Percentiles rank a stretch among this genome's conserved stretches.
phyloP scores from a whole-genome alignment of 2,329 filamentous ascomycete species.

The Aplosporella prunicola region DNA sequence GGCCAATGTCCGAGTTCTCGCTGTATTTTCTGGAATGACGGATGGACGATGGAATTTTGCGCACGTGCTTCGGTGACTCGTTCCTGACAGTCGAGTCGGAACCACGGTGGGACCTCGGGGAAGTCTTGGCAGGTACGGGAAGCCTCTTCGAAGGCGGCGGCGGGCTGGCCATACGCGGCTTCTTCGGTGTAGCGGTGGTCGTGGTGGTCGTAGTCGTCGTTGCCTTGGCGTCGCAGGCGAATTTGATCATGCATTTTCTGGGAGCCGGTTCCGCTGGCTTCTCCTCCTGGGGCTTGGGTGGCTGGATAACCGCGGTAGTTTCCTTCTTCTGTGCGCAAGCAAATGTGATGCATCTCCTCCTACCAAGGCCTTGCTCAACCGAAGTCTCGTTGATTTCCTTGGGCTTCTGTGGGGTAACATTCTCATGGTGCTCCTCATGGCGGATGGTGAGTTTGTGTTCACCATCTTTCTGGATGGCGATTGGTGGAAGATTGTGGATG shows the following conservation, averaged over 20 bases:
- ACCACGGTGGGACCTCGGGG: conserved; percentile 32
- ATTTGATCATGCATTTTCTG: conserved; percentile 59
- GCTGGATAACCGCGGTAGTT: conserved; percentile 26
- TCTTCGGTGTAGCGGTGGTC: conserved; percentile 21
- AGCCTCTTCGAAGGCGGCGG: conserved; percentile 25
- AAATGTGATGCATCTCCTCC: conserved; percentile 88
- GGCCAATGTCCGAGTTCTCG: conserved; percentile 31
- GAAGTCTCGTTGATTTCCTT: conserved; percentile 41
- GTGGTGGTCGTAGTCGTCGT: too few species aligned
- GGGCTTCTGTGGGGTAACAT: conserved; percentile 17
- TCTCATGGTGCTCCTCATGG: conserved; percentile 24
- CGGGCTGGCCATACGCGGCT: conserved; percentile 31
- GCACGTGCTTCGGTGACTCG: conserved; percentile 35
- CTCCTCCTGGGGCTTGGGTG: conserved; percentile 20
- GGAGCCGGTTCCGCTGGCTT: conserved; percentile 31
- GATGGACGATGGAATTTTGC: conserved; percentile 24
- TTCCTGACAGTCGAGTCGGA: conserved; percentile 43
- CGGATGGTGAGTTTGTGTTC: conserved; percentile 28
- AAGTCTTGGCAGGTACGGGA: conserved; percentile 22
- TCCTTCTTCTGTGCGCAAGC: conserved; percentile 56
- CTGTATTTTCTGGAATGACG: conserved; percentile 27
- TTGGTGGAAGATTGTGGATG: conserved; percentile 26
- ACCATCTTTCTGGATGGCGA: conserved; percentile 27
- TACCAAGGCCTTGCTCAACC: conserved; percentile 55
- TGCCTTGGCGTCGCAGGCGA: conserved; percentile 55